phyloP scores from a whole-genome alignment of 257 asterid species.

The Asclepias syriaca region DNA sequence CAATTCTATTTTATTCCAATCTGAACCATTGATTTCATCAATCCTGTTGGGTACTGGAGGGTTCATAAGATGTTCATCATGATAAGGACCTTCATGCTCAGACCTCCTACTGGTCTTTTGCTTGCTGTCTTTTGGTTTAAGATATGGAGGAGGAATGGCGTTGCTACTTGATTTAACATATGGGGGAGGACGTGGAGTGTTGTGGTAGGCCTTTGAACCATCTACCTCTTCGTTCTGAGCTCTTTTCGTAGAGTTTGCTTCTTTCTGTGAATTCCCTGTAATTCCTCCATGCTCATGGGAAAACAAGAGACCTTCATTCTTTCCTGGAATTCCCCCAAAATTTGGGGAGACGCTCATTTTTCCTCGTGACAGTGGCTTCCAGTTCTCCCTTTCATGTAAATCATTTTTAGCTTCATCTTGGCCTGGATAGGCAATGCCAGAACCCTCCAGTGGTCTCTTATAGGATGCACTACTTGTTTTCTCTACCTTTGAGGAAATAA shows the following conservation, averaged over 20 bases:
- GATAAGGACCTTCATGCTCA: slow-evolving; percentile 27
- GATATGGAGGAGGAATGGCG: slow-evolving; percentile 56
- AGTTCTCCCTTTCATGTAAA: slow-evolving; percentile 25
- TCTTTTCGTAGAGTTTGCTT: slow-evolving; percentile 23
- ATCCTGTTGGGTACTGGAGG: slow-evolving; percentile 18
- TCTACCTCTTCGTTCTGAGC: slow-evolving; percentile 36
- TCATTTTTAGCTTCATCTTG: slow-evolving; percentile 24
- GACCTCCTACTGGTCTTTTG: slow-evolving; percentile 32
- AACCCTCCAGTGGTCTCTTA: slow-evolving; percentile 28
- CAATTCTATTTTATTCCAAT: slow-evolving; percentile 21
- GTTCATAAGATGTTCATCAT: slow-evolving; percentile 20
- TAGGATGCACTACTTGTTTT: slow-evolving; percentile 41
- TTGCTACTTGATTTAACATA: slow-evolving; percentile 52
- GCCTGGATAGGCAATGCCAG: slow-evolving; percentile 20
- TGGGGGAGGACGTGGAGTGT: slow-evolving; percentile 63
- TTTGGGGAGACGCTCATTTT: slow-evolving; percentile 29
- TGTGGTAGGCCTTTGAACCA: slow-evolving; percentile 31
- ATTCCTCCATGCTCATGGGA: slow-evolving; percentile 14
- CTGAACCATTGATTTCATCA: slow-evolving; percentile 20
- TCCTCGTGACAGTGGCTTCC: slow-evolving; percentile 31
- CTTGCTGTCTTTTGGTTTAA: slow-evolving; percentile 47
- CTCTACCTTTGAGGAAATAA: slow-evolving; percentile 26
- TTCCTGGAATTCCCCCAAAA: slow-evolving; percentile 15
- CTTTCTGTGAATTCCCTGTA: slow-evolving; percentile 22
- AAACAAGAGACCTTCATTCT: slow-evolving; percentile 26